Evolutionary conservation across 805 yeast genomes (phyloP).

Genomic region (Schwanniomyces pseudopolymorphus): DNA sequence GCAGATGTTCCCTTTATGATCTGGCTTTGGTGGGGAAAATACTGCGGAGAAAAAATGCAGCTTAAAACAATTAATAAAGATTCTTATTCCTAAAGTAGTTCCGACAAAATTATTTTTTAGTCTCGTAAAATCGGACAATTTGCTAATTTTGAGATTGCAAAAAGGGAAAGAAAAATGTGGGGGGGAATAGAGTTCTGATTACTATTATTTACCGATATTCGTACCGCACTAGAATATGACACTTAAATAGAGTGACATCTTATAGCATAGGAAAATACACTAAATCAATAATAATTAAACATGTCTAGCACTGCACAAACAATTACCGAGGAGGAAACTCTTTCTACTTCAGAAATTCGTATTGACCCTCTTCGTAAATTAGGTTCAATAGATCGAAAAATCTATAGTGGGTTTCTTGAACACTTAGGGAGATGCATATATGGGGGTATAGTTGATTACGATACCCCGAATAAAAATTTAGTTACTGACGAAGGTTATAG

Average conservation of each 20-base stretch:
- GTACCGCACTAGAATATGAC: background rate
- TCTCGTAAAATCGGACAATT: no score
- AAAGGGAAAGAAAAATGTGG: no score
- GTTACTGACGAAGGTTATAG: slow-evolving; percentile 25
- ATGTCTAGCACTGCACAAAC: slow-evolving; percentile 20
- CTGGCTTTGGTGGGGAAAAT: no score
- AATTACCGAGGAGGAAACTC: slow-evolving; percentile 8
- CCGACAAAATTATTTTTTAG: no score
- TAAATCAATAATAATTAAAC: no score
- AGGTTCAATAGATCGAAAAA: slow-evolving; percentile 22
- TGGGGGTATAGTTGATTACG: slow-evolving; percentile 34
- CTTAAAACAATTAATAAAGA: no score
- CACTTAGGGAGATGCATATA: slow-evolving; percentile 36
- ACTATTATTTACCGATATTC: background rate
- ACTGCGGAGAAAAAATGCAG: no score
- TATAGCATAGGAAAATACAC: no score
- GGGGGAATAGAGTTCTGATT: no score
- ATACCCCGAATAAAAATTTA: slow-evolving; percentile 11
- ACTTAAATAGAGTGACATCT: background rate
- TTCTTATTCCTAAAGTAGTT: no score
- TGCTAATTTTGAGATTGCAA: no score
- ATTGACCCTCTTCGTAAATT: slow-evolving; percentile 25
- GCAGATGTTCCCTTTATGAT: no score
- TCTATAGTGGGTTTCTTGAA: slow-evolving; percentile 35
- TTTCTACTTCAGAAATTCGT: slow-evolving; percentile 16